Conservation (phyloP, 495 filamentous ascomycete species). For the Clohesyomyces aquaticus region DNA sequence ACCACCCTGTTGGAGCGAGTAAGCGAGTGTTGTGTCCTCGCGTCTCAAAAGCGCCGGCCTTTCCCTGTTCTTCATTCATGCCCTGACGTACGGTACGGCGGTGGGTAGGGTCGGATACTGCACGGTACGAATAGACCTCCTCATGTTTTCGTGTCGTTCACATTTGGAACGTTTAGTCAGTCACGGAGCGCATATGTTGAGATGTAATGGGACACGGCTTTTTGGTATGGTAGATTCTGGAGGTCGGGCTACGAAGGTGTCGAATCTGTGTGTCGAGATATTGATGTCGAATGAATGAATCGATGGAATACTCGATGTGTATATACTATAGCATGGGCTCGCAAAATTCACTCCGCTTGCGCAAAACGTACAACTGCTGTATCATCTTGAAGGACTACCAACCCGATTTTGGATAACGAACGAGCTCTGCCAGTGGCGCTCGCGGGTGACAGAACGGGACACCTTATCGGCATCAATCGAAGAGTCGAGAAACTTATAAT, state of each 20-base stretch:
- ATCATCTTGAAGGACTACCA: too few relatives aligned
- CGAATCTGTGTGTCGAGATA: not conserved
- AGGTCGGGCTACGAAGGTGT: not conserved
- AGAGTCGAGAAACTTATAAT: conserved; percentile 36
- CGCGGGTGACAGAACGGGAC: too few relatives aligned
- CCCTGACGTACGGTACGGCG: too few relatives aligned
- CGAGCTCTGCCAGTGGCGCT: too few relatives aligned
- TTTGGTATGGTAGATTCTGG: not conserved
- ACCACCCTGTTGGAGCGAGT: conserved; percentile 31
- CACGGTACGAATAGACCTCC: conserved; percentile 39
- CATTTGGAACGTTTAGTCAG: conserved; percentile 9
- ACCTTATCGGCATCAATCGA: conserved; percentile 25
- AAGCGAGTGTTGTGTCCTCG: conserved; percentile 21
- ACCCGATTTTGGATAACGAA: too few relatives aligned
- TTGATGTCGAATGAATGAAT: not conserved
- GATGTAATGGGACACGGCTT: conserved; percentile 36
- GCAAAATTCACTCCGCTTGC: conserved; percentile 34
- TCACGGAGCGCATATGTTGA: conserved; percentile 23
- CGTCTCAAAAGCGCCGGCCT: conserved; percentile 32
- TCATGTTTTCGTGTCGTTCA: not conserved
- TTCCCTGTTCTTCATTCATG: conserved; percentile 24
- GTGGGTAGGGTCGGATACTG: conserved; percentile 35
- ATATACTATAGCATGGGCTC: conserved; percentile 33
- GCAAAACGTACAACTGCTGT: conserved; percentile 3
- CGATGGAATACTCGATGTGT: conserved; percentile 26